A percentile compares a stretch with the other conserved stretches of the same genome.
These are phyloP conservation scores for Teratosphaeria gauchensis DNA, from an alignment of 2,329 filamentous ascomycete species.

Conservation along the genomic window DNA sequence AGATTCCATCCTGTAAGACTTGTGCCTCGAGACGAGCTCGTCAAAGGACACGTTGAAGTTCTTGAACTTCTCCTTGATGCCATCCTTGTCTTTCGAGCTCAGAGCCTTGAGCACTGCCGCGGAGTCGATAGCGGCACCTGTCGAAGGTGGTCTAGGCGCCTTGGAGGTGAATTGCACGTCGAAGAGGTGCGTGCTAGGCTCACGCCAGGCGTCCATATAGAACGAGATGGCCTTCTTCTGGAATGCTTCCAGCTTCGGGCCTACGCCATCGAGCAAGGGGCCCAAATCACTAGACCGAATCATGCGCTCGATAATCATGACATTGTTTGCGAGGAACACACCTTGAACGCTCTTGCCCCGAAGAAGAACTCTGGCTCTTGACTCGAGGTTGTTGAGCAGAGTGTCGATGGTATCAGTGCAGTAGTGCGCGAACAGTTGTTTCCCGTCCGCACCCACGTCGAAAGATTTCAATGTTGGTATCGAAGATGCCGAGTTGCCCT, in stretches of 20 bases:
- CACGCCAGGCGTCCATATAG: constrained; percentile 82
- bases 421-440: constrained; percentile 81
- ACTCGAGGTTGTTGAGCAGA: constrained; percentile 64
- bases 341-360: constrained; percentile 72
- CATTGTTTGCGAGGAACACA: constrained; percentile 83
- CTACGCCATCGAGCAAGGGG: constrained; percentile 50
- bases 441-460: constrained; percentile 80
- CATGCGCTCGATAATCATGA: constrained; percentile 74
- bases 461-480: constrained; percentile 67
- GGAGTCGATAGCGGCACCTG: constrained; percentile 59
- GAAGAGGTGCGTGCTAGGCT: constrained; percentile 72
- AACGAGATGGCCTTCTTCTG: constrained; percentile 73
- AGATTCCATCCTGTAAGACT: constrained; percentile 76
- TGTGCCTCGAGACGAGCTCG: constrained; percentile 74
- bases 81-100: constrained; percentile 84
- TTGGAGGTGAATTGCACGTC: constrained; percentile 89
- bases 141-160: constrained; percentile 59
- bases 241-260: constrained; percentile 60
- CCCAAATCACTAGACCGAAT: constrained; percentile 72
- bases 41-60: constrained; percentile 87
- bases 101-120: constrained; percentile 74
- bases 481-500: constrained; percentile 50
- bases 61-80: constrained; percentile 91
- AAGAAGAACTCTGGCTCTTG: constrained; percentile 61
- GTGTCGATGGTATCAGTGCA: constrained; percentile 79